Evolutionary conservation across 2,329 filamentous ascomycete species (phyloP), one percentile per base, ranked within the genome.

Genomic region (Venturia asperata): DNA sequence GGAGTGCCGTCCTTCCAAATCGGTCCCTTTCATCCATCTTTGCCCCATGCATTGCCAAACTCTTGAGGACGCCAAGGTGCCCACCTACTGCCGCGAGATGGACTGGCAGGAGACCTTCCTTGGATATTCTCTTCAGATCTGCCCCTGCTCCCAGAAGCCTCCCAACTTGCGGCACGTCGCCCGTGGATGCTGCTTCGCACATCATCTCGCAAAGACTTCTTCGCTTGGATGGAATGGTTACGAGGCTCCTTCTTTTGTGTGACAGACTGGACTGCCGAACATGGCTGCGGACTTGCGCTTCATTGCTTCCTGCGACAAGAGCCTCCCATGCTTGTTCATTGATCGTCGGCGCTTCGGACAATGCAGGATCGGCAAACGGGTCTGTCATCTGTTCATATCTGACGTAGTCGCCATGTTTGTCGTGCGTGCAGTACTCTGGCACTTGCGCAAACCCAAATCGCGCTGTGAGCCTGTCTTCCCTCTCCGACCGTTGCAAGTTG

Each of bases 61-160:
- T 52, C 34, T 63, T 63, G 21, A 63, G 34, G 30, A 55, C 62
- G 37, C 43, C 24, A 11, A 63, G 43, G 30, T 63, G 62, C 15
- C 62, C 62, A 37, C 62, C 62, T 27, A 21, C 43, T 27, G 62
- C 62, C 15, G 62, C 62, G 30, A 55, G 34, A 37, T 63, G 62
- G n/a, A 63, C 30, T 41, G 62, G 62, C 11, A 30, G n/a, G 4
- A 34, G n/a, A 34, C 62, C 62, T 3, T 55, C 43, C 19, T 27
- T 61, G 19, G 62, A 63, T 41, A 52, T 63, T 42, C 34, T 42
- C 5, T 24, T 47, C 37, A 43, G n/a, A n/a, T 49, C 42, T 9
- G 62, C 62, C 1, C 62, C 62, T 47, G 62, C 62, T 37, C 62
- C 47, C 2, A 63, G 30, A 19, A 63, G 62, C n/a, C 62, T 42